Conservation (phyloP, 768 basidiomycete species). For the Saitozyma podzolica region DNA sequence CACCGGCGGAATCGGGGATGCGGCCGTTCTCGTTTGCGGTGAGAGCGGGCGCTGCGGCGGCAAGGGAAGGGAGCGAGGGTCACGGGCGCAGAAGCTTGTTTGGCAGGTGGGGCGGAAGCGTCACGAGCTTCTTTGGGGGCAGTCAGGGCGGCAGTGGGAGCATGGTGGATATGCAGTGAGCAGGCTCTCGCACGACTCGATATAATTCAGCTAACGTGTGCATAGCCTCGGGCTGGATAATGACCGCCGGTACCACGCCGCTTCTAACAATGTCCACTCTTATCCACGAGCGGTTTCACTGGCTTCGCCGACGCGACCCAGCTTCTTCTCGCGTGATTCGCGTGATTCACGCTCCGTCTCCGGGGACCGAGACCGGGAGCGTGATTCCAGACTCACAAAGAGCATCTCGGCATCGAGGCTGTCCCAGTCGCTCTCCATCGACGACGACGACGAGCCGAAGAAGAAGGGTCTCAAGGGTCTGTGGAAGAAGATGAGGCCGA, state of each 20-base stretch:
- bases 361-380: constrained; percentile 2
- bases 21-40: constrained; percentile 54
- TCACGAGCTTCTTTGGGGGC: constrained; percentile 52
- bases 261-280: constrained; percentile 27
- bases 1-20: constrained; percentile 31
- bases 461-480: constrained; percentile 53
- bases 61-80: constrained; percentile 34
- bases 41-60: constrained; percentile 43
- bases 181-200: neutral
- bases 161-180: constrained; percentile 56
- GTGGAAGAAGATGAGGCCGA: constrained; percentile 47
- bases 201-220: neutral
- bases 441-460: constrained; percentile 36
- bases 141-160: constrained; percentile 53
- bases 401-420: constrained; percentile 26
- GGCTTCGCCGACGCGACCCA: constrained; percentile 47
- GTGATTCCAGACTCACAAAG: constrained; percentile 7
- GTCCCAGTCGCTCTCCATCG: constrained; percentile 24
- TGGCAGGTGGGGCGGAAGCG: constrained; percentile 49
- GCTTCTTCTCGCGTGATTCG: constrained; percentile 44
- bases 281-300: constrained; percentile 48
- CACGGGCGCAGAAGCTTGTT: constrained; percentile 46
- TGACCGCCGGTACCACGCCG: constrained; percentile 39
- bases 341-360: constrained; percentile 26
- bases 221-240: constrained; percentile 50